These are phyloP conservation scores for Petunia hybrid DNA, from an alignment of 305 asterid genomes.

Conservation along the genomic window DNA sequence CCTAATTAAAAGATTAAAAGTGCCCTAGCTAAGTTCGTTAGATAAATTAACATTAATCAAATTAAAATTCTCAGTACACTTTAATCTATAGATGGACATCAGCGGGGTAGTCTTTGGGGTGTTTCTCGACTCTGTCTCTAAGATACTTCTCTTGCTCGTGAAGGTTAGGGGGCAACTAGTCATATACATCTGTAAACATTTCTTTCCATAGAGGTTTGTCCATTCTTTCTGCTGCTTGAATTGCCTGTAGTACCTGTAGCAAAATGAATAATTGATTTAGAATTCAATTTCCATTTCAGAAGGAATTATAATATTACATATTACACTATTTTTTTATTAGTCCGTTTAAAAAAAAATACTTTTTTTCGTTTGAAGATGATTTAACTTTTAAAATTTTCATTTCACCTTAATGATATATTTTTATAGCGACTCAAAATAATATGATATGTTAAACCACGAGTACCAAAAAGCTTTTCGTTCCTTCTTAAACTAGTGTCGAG, in stretches of 20 bases:
- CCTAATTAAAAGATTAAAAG: too few relatives aligned
- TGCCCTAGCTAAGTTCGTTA: too few relatives aligned
- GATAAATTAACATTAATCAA: not conserved
- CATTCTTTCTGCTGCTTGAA: constrained; percentile 45
- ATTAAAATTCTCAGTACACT: not conserved
- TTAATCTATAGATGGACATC: constrained; percentile 48
- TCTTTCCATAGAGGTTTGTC: constrained; percentile 48
- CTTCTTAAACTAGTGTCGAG: too few relatives aligned
- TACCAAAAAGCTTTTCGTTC: too few relatives aligned
- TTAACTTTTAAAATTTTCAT: too few relatives aligned
- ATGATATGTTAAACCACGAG: too few relatives aligned
- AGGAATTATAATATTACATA: too few relatives aligned
- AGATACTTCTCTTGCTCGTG: constrained; percentile 52
- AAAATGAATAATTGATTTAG: not conserved
- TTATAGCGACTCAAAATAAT: too few relatives aligned
- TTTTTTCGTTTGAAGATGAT: too few relatives aligned
- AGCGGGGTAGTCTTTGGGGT: constrained; percentile 52
- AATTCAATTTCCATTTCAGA: not conserved
- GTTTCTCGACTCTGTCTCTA: constrained; percentile 46
- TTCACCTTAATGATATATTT: too few relatives aligned
- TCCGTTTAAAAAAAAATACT: too few relatives aligned
- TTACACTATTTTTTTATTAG: too few relatives aligned
- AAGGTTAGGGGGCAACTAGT: constrained; percentile 42
- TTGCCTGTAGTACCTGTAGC: constrained; percentile 42
- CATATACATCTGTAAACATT: constrained; percentile 55